These are phyloP conservation scores for Sherardia arvensis DNA, from an alignment of 257 asterid species.

Conservation along the genomic window DNA sequence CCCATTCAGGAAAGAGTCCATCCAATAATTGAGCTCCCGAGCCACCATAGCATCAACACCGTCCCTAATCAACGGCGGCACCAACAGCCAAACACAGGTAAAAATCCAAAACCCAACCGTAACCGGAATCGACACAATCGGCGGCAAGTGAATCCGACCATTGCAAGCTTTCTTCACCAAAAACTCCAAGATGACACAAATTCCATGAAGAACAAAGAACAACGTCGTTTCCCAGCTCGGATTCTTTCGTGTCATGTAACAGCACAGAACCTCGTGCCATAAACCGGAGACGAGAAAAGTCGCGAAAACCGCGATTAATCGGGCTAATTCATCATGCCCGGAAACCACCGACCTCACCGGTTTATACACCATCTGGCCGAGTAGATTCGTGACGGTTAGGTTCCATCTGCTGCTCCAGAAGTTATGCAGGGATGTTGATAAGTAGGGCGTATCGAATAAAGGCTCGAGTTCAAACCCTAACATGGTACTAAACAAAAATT, in stretches of 20 bases:
- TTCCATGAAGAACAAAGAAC: too few species aligned
- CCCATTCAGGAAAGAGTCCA: not conserved
- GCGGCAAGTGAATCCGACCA: constrained; percentile 10
- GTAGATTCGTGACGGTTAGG: constrained; percentile 27
- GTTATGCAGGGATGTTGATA: constrained; percentile 48
- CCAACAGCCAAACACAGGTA: constrained; percentile 50
- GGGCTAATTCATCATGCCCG: constrained; percentile 25
- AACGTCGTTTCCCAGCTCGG: too few species aligned
- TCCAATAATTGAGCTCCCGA: constrained; percentile 23
- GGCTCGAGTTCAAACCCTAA: constrained; percentile 44
- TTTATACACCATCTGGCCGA: constrained; percentile 37
- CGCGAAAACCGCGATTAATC: constrained; percentile 24
- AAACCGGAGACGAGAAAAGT: too few species aligned
- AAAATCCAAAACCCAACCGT: constrained; percentile 49
- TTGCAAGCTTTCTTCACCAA: constrained; percentile 19
- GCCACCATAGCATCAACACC: constrained; percentile 30
- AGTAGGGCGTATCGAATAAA: constrained; percentile 55
- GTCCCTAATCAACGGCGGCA: constrained; percentile 45
- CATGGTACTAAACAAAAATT: constrained; percentile 13
- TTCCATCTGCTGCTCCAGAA: constrained; percentile 82
- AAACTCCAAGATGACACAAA: too few species aligned
- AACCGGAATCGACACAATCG: constrained; percentile 37
- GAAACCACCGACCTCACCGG: constrained; percentile 34
- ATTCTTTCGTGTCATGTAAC: too few species aligned
- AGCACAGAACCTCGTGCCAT: too few species aligned